phyloP scores from a whole-genome alignment of 192 early-diverging fungal genomes.

The Backusella westeae region DNA sequence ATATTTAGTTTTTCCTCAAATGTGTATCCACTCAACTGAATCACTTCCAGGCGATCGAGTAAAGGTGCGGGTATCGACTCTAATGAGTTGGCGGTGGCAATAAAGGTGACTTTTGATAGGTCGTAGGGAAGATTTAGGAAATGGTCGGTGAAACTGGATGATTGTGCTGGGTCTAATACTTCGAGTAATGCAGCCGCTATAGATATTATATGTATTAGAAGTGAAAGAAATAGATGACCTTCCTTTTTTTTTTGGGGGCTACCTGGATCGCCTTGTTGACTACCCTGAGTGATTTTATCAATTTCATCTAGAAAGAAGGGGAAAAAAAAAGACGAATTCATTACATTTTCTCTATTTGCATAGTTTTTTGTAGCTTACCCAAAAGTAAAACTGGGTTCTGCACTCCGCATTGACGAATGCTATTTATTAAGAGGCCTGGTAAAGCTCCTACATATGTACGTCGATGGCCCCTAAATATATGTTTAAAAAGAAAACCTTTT shows the following conservation, averaged over 20 bases:
- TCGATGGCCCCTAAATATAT: slow-evolving; percentile 60
- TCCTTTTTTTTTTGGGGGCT: neutral
- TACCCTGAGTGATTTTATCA: slow-evolving; percentile 69
- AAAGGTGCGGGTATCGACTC: slow-evolving; percentile 79
- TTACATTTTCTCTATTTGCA: neutral
- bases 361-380: slow-evolving; percentile 38
- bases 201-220: neutral
- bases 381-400: slow-evolving; percentile 81
- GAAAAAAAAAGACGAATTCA: neutral
- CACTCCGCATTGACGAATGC: slow-evolving; percentile 60
- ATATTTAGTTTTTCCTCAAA: slow-evolving; percentile 83
- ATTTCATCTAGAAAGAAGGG: slow-evolving; percentile 72
- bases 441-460: slow-evolving; percentile 87
- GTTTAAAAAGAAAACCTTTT: neutral
- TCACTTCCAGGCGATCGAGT: slow-evolving; percentile 83
- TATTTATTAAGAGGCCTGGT: slow-evolving; percentile 80
- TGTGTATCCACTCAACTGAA: slow-evolving; percentile 76
- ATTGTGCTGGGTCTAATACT: slow-evolving; percentile 88
- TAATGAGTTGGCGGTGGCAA: slow-evolving; percentile 78
- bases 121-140: slow-evolving; percentile 74
- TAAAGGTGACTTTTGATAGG: slow-evolving; percentile 69
- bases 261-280: slow-evolving; percentile 67
- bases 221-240: neutral
- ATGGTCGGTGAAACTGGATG: slow-evolving; percentile 77
- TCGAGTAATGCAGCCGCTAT: slow-evolving; percentile 73